These are phyloP conservation scores for Monilinia fructicola DNA, from an alignment of 2,329 filamentous ascomycete genomes.

Conservation along the genomic window DNA sequence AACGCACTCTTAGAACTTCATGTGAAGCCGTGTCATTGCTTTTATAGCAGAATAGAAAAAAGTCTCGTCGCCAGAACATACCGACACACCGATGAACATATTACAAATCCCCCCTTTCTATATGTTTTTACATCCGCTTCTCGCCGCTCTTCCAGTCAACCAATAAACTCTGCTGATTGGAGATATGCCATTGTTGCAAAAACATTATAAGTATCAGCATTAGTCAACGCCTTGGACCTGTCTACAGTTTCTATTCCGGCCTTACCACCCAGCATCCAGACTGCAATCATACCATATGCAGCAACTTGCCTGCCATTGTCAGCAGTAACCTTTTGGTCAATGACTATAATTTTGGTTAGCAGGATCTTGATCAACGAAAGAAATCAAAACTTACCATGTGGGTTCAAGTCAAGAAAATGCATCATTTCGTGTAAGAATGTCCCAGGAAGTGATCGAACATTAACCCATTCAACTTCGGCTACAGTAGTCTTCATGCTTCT, in stretches of 20 bases:
- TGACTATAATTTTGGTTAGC: constrained; percentile 8
- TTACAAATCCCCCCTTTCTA: too few species aligned
- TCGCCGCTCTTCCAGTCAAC: neutral
- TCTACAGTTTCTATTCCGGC: constrained; percentile 13
- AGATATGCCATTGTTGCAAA: constrained; percentile 20
- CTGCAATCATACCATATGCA: constrained; percentile 15
- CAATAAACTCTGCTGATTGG: constrained; percentile 8
- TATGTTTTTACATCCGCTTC: too few species aligned
- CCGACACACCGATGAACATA: too few species aligned
- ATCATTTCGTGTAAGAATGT: constrained; percentile 19
- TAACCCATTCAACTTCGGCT: constrained; percentile 4
- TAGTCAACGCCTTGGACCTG: constrained; percentile 14
- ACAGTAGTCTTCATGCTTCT: constrained; percentile 12
- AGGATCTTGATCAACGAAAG: neutral
- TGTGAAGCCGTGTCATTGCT: neutral
- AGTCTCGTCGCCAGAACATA: too few species aligned
- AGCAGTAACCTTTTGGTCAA: constrained; percentile 6
- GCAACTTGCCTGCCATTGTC: neutral
- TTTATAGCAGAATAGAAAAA: neutral
- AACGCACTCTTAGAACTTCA: neutral
- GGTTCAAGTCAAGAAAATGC: constrained; percentile 18
- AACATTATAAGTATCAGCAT: constrained; percentile 20
- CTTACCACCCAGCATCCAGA: constrained; percentile 11
- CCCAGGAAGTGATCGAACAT: constrained; percentile 19
- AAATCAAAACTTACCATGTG: constrained; percentile 9